Base-by-base conservation (phyloP, 257 asterid species). In the Fraxinus excelsior region DNA sequence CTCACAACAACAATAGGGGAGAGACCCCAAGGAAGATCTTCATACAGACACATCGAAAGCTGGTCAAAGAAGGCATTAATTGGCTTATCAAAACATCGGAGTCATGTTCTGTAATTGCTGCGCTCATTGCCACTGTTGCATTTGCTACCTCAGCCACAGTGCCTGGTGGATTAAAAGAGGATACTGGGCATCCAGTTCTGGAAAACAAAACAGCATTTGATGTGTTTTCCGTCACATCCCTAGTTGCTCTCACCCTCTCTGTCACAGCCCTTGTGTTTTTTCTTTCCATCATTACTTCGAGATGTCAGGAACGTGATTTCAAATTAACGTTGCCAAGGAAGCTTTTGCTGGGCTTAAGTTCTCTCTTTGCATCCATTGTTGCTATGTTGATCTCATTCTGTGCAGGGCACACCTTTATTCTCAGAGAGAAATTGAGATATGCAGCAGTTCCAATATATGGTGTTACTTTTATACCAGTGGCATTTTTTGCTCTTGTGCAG, bases 1-100 rank as follows among this genome's bases (percentile, higher is more conserved):
- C 80, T 35, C 86, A 83, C 35, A 70, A 78, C 78, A 88, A 91
- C 70, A 12, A 21, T 0, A 56, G 79, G 0, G 90, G 90, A 0
- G 83, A 85, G 70, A 87, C 90, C 25, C 89, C 91, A 16, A 71
- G 81, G 7, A 64, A 78, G 37, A 67, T 89, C 37, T 86, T 87
- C 79, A 67, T 71, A 2, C 71, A 25, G 8, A 84, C 87, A 21
- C 92, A 91, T 29, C 60, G 70, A 14, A 26, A 53, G 0, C 82
- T 89, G 0, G 67, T 82, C 44, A 67, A 83, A 58, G 78, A 77
- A 1, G 92, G 92, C n/a, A 78, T 75, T 28, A 51, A 80, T 0
- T 91, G 96, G 96, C 82, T 91, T 25, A 76, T 76, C 49, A 89
- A 86, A 69, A 91, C 96, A 38, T 85, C 96, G 1, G 88, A 91